Conservation (phyloP, 2,329 filamentous ascomycete genomes). For the Myotisia sp. region DNA sequence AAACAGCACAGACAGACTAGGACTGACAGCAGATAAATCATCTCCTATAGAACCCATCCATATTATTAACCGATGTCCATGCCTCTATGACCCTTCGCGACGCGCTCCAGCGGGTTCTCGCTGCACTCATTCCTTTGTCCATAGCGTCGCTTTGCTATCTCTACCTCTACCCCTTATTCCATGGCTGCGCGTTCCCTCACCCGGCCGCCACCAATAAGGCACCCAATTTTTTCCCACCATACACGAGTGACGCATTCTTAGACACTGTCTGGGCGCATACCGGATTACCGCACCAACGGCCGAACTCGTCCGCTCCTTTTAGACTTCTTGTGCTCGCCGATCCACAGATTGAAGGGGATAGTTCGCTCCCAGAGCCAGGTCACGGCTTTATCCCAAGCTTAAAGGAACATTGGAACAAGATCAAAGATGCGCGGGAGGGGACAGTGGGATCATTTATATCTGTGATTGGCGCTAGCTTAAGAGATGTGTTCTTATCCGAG, state of each 20-base stretch:
- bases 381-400: slow-evolving; percentile 33
- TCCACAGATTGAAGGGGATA: slow-evolving; percentile 86
- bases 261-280: slow-evolving; percentile 28
- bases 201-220: slow-evolving; percentile 1
- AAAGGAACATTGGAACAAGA: slow-evolving; percentile 21
- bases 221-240: slow-evolving; percentile 5
- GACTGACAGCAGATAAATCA: too few species aligned
- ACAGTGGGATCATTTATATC: slow-evolving; percentile 5
- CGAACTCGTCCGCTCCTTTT: slow-evolving; percentile 50
- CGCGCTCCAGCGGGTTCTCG: slow-evolving; percentile 33
- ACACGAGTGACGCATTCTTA: slow-evolving; percentile 16
- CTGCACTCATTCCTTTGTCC: slow-evolving; percentile 49
- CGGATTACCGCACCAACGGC: slow-evolving; percentile 8
- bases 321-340: slow-evolving; percentile 78
- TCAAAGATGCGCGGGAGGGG: slow-evolving; percentile 11
- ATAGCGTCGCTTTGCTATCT: slow-evolving; percentile 60
- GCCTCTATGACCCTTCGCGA: slow-evolving; percentile 38
- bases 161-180: slow-evolving; percentile 74
- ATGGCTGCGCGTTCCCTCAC: slow-evolving; percentile 62
- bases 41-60: too few species aligned
- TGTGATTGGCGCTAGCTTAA: slow-evolving; percentile 15
- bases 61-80: slow-evolving; percentile 17
- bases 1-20: too few species aligned
- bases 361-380: slow-evolving; percentile 50
- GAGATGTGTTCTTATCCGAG: slow-evolving; percentile 46